Base-by-base conservation (phyloP, 441 rosid species). In the Gossypium trilobum region DNA sequence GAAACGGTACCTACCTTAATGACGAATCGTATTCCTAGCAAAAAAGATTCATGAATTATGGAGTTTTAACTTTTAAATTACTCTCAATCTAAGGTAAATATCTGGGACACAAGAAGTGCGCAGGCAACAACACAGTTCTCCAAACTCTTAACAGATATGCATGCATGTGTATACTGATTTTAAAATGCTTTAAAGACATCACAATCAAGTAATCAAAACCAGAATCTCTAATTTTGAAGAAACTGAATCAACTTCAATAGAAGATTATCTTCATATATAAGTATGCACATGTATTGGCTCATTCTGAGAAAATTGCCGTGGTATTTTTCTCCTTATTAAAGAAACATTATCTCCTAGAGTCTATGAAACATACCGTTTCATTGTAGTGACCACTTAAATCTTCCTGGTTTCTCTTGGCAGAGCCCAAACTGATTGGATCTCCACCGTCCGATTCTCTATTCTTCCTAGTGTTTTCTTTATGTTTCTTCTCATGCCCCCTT, bases 291-390 rank as follows among this genome's bases (percentile, higher is more conserved):
- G 70, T 72, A 77, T 27, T 71, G 72, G 14, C 14, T 63, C 54
- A 69, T 71, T 72, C 75, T 77, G 51, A 27, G 14, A 63, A 68
- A 72, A 71, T 62, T 57, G 67, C 48, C 50, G 68, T 10, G 68
- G 39, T 58, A 13, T 58, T 57, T 68, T 75, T 76, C 57, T 73
- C 62, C 65, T 44, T 63, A 25, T 42, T 68, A 68, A 71, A 56
- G 71, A 71, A 73, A 56, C 67, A 63, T 76, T 58, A 65, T 78
- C 66, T 71, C 80, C 74, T 75, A 14, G 74, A 73, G 80, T 78
- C 81, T 68, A 76, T 78, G 77, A 78, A 78, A 83, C 91, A 84
- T 91, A 95, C 99, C 92, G 78, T 84, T 78, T 88, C 86, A 78
- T 81, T 81, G 71, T 76, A 69, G 72, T 73, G 87, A 82, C 87